phyloP scores from a whole-genome alignment of 192 early-diverging fungal genomes.

The Coemansia sp. region DNA sequence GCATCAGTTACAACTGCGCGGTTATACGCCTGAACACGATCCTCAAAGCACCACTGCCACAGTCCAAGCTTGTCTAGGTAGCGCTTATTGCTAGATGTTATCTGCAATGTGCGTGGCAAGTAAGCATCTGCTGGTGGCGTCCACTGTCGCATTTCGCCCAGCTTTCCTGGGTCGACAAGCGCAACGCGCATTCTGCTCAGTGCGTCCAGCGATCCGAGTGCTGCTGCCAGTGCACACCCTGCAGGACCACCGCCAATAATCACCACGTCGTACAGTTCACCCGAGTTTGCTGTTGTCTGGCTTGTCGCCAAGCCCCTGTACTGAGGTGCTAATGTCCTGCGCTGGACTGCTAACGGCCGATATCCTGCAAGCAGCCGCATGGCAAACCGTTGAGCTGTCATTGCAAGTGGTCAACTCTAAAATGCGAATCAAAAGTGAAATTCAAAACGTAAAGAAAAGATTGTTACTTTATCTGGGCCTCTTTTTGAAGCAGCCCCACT shows the following conservation, averaged over 20 bases:
- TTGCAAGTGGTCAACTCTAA: too few relatives aligned
- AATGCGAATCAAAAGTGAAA: too few relatives aligned
- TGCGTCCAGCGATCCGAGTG: slow-evolving; percentile 47
- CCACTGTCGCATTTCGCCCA: slow-evolving; percentile 59
- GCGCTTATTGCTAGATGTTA: slow-evolving; percentile 63
- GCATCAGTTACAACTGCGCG: slow-evolving; percentile 50
- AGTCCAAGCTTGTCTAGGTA: slow-evolving; percentile 59
- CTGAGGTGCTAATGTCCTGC: not conserved
- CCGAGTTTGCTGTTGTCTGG: not conserved
- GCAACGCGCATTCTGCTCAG: slow-evolving; percentile 59
- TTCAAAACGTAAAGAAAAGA: too few relatives aligned
- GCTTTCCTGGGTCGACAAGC: slow-evolving; percentile 78
- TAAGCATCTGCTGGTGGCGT: slow-evolving; percentile 56
- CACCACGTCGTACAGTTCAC: slow-evolving; percentile 70
- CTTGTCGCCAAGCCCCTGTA: not conserved
- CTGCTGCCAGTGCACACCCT: slow-evolving; percentile 80
- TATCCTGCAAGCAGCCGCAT: too few relatives aligned
- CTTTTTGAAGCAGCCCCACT: slow-evolving; percentile 57
- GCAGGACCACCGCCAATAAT: slow-evolving; percentile 91
- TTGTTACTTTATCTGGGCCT: slow-evolving; percentile 7
- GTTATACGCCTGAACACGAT: slow-evolving; percentile 62
- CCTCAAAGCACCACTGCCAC: slow-evolving; percentile 63
- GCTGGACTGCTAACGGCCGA: too few relatives aligned
- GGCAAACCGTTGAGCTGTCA: too few relatives aligned
- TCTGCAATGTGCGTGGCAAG: slow-evolving; percentile 80